Evolutionary conservation across 179 eudicot genomes (phyloP).

Genomic region (Heliamphora pulchella): DNA sequence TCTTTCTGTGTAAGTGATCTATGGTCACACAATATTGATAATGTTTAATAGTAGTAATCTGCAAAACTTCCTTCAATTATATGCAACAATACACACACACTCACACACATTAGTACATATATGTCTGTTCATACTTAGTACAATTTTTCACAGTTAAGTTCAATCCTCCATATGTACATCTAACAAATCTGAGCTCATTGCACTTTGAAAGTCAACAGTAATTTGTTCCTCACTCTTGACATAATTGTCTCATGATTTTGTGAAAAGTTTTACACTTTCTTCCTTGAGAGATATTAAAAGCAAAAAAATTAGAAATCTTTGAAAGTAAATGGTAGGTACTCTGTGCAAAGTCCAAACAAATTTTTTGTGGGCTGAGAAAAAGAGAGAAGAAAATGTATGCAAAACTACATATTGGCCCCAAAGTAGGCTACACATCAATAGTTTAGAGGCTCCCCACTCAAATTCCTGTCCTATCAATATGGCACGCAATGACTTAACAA

Average conservation of each 20-base stretch:
- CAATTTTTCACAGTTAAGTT: background rate
- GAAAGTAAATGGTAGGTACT: background rate
- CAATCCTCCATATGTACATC: background rate
- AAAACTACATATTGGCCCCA: background rate
- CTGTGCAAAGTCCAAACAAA: background rate
- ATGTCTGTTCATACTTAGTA: background rate
- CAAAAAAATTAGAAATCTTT: background rate
- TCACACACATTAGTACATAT: background rate
- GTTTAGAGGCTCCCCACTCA: background rate
- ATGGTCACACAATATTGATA: background rate
- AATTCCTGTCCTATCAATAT: background rate
- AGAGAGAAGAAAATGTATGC: background rate
- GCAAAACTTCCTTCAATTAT: background rate
- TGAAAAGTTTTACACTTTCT: background rate
- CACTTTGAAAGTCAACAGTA: background rate
- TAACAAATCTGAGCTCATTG: constrained; percentile 2
- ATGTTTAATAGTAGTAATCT: background rate
- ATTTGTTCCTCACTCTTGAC: background rate
- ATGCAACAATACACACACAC: background rate
- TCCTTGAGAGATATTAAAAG: background rate
- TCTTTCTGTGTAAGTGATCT: background rate
- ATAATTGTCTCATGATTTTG: background rate
- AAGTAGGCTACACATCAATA: background rate
- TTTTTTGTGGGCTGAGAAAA: background rate
- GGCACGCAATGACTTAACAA: background rate